Conservation (phyloP, 305 asterid species). For the Rubia tinctorum region DNA sequence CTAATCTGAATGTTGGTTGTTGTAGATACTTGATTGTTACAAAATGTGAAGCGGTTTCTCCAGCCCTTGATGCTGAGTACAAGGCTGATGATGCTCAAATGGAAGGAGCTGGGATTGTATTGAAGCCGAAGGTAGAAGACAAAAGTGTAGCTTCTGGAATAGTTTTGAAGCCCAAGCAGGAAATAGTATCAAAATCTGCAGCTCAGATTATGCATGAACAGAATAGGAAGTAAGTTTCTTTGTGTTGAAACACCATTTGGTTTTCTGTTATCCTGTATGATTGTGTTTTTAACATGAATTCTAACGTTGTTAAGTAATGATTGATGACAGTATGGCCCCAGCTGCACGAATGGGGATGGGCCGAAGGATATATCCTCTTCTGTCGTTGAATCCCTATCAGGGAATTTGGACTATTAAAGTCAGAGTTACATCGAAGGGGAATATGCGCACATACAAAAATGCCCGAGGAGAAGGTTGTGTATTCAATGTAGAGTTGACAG, state of each 20-base stretch:
- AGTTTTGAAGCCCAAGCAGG: slow-evolving; percentile 65
- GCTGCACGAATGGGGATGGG: slow-evolving; percentile 83
- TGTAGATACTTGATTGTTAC: too few relatives aligned
- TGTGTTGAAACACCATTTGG: too few relatives aligned
- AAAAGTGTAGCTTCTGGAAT: slow-evolving; percentile 31
- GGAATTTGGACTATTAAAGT: slow-evolving; percentile 91
- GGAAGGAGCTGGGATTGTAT: too few relatives aligned
- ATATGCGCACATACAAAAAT: slow-evolving; percentile 67
- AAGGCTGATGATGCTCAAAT: too few relatives aligned
- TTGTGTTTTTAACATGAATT: slow-evolving; percentile 17
- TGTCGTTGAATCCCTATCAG: slow-evolving; percentile 84
- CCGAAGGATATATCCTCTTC: slow-evolving; percentile 74
- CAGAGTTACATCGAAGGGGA: slow-evolving; percentile 76
- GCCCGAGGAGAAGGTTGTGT: slow-evolving; percentile 92
- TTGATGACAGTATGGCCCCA: slow-evolving; percentile 63
- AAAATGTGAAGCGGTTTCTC: too few relatives aligned
- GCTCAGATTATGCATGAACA: slow-evolving; percentile 79
- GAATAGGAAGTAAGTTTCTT: slow-evolving; percentile 55
- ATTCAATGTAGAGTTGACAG: slow-evolving; percentile 88
- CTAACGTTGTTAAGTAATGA: neutral
- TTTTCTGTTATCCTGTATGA: neutral
- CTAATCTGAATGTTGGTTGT: neutral
- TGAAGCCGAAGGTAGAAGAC: neutral
- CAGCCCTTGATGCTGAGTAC: too few relatives aligned
- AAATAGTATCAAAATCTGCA: slow-evolving; percentile 64